These are phyloP conservation scores for Cornus suecica DNA, from an alignment of 148 eudicot genomes.

Conservation along the genomic window DNA sequence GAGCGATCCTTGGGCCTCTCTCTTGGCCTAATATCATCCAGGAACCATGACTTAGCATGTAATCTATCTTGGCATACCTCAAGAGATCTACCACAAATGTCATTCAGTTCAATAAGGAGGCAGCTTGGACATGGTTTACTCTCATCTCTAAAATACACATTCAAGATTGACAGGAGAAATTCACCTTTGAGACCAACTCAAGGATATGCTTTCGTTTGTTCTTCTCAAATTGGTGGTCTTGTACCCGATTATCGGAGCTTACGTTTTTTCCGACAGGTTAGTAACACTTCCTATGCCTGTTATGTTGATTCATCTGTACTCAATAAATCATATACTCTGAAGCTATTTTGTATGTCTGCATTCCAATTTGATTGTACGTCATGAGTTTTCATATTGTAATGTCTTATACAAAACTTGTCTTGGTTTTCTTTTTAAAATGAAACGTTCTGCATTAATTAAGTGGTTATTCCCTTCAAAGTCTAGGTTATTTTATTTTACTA, in stretches of 20 bases:
- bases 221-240: constrained; percentile 78
- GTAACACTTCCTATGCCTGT: not conserved
- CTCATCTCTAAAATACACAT: constrained; percentile 81
- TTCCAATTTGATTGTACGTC: not conserved
- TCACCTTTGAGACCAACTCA: constrained; percentile 79
- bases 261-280: constrained; percentile 86
- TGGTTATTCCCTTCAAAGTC: not conserved
- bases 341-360: not conserved
- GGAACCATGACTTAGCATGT: constrained; percentile 70
- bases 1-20: constrained; percentile 69
- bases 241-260: constrained; percentile 73
- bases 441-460: not conserved
- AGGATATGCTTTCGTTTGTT: constrained; percentile 81
- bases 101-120: constrained; percentile 77
- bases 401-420: not conserved
- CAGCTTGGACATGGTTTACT: constrained; percentile 87
- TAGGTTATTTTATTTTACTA: not conserved
- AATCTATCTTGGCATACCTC: constrained; percentile 81
- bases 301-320: not conserved
- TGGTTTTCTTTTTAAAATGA: not conserved
- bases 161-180: constrained; percentile 73
- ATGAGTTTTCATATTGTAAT: not conserved
- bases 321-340: no score
- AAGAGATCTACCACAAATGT: constrained; percentile 85
- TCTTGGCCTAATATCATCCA: constrained; percentile 67